Evolutionary conservation across 1,139 yeast species (phyloP).

Genomic region (Pichia kudriavzevii): DNA sequence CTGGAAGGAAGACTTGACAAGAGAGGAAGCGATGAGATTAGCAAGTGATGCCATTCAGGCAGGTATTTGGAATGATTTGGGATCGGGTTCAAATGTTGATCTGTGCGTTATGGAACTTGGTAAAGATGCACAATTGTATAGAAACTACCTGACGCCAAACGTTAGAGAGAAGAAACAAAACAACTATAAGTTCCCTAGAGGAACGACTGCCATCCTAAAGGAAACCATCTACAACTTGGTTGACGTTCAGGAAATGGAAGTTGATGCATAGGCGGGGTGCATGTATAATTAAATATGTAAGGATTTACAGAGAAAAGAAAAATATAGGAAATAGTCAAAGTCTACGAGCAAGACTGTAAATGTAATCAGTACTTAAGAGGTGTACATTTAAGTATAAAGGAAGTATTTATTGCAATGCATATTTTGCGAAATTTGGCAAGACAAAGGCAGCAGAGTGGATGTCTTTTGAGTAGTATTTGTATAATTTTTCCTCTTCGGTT

Average conservation of each 20-base stretch:
- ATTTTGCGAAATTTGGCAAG: slow-evolving; percentile 79
- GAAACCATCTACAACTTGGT: slow-evolving; percentile 57
- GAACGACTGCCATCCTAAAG: slow-evolving; percentile 80
- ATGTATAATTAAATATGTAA: neutral
- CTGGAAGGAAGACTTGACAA: slow-evolving; percentile 72
- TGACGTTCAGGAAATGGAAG: slow-evolving; percentile 52
- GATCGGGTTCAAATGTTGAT: slow-evolving; percentile 97
- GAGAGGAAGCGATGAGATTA: slow-evolving; percentile 81
- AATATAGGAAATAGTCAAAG: too few species aligned
- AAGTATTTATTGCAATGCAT: slow-evolving; percentile 16
- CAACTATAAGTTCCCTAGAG: slow-evolving; percentile 79
- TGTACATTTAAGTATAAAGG: too few species aligned
- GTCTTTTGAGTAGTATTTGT: slow-evolving; percentile 71
- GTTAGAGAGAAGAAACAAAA: slow-evolving; percentile 73
- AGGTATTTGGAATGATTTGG: slow-evolving; percentile 98
- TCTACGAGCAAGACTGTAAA: too few species aligned
- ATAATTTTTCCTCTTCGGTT: slow-evolving; percentile 54
- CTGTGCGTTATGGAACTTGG: slow-evolving; percentile 93
- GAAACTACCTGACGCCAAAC: slow-evolving; percentile 90
- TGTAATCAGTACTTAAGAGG: too few species aligned
- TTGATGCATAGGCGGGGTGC: slow-evolving; percentile 6
- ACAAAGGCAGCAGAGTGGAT: slow-evolving; percentile 83
- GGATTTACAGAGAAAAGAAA: neutral
- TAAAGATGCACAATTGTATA: slow-evolving; percentile 71
- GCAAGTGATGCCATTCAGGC: slow-evolving; percentile 93